These are phyloP conservation scores for Rhodosporidiobolus sp. DNA, from an alignment of 768 basidiomycete genomes.

Conservation along the genomic window DNA sequence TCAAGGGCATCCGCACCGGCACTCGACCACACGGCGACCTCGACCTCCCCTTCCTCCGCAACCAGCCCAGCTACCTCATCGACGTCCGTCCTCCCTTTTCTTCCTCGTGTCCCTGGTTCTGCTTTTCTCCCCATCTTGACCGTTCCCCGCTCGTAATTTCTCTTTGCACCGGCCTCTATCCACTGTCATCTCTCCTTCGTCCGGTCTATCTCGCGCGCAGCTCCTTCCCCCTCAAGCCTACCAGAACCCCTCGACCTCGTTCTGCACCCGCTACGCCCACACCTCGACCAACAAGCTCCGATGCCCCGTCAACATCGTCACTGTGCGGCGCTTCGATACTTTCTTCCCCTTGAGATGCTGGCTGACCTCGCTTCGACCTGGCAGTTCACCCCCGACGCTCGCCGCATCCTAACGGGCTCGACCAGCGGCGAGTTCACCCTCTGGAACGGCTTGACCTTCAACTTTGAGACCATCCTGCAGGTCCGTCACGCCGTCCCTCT, in stretches of 20 bases:
- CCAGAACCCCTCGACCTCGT: conserved; percentile 82
- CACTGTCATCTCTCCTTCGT: neutral
- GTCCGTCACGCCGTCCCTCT: conserved; percentile 58
- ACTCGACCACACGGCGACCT: neutral
- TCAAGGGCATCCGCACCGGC: conserved; percentile 19
- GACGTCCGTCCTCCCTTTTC: conserved; percentile 58
- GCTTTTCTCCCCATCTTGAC: neutral
- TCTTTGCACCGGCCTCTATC: too few species aligned
- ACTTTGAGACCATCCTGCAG: conserved; percentile 98
- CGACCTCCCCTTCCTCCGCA: conserved; percentile 56
- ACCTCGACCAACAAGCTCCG: conserved; percentile 98
- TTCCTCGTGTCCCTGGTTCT: too few species aligned
- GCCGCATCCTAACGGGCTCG: conserved; percentile 88
- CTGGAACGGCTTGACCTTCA: conserved; percentile 99
- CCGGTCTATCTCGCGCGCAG: conserved; percentile 51
- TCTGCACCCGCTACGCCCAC: conserved; percentile 96
- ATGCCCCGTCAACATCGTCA: conserved; percentile 93
- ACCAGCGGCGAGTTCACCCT: conserved; percentile 97
- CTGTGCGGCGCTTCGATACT: conserved; percentile 58
- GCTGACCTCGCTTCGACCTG: neutral
- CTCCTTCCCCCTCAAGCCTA: conserved; percentile 92
- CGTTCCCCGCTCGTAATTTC: too few species aligned
- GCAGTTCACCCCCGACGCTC: conserved; percentile 96
- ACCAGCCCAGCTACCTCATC: conserved; percentile 75
- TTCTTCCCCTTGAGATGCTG: neutral